Conservation (phyloP, 2,329 filamentous ascomycete genomes). For the Xylariaceae sp. region DNA sequence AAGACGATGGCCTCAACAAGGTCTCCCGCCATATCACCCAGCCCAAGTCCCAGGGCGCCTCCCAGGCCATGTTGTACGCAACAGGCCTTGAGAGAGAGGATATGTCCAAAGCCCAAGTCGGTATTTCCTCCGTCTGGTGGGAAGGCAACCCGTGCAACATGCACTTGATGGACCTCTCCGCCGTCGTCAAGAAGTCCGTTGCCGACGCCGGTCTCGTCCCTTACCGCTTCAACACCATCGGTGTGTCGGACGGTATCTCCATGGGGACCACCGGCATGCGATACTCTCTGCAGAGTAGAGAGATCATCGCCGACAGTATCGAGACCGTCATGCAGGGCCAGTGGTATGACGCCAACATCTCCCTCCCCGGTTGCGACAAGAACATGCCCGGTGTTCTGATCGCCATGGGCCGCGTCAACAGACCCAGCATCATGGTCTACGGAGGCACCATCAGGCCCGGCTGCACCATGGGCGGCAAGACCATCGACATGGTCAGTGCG, state of each 20-base stretch:
- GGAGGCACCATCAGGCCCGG: constrained; percentile 92
- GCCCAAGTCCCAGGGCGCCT: constrained; percentile 96
- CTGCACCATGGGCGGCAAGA: constrained; percentile 69
- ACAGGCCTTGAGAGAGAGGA: constrained; percentile 82
- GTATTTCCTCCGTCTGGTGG: constrained; percentile 98
- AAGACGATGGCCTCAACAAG: constrained; percentile 67
- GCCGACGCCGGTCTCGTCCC: constrained; percentile 74
- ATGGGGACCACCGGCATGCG: constrained; percentile 99
- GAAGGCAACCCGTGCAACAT: constrained; percentile 99
- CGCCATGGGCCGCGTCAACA: constrained; percentile 91
- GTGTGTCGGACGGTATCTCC: constrained; percentile 94
- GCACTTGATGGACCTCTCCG: constrained; percentile 89
- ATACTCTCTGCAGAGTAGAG: constrained; percentile 88
- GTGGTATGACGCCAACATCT: constrained; percentile 98
- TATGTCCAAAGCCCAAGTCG: constrained; percentile 95
- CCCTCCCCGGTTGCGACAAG: constrained; percentile 97
- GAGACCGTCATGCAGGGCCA: constrained; percentile 99
- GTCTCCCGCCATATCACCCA: constrained; percentile 84
- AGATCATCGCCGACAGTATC: constrained; percentile 96
- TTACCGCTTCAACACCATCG: constrained; percentile 98
- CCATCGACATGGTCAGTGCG: constrained; percentile 91
- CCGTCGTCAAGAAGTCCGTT: constrained; percentile 62
- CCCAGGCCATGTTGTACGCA: constrained; percentile 97
- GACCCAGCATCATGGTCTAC: constrained; percentile 96
- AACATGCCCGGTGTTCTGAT: constrained; percentile 96